Base-by-base conservation (phyloP, 2,329 filamentous ascomycete genomes). In the Cladosporium cucumerinum region DNA sequence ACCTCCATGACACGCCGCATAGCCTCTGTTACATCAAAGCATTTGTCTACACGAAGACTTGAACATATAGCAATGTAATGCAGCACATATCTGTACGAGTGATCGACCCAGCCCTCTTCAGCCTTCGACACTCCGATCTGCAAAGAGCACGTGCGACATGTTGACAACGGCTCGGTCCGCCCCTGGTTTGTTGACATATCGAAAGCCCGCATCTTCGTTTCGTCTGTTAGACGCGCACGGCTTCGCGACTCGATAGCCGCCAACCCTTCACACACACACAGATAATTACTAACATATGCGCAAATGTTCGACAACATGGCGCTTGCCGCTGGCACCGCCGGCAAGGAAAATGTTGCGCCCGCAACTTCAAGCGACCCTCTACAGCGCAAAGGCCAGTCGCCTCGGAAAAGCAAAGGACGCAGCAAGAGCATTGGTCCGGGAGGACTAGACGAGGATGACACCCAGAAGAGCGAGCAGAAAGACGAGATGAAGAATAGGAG, bases 351-450 rank as follows among this genome's bases (percentile, higher is more conserved):
- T 66, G 63, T 75, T 63, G 73, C 72, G 68, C 75, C 76, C 6
- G 54, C 66, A 28, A 69, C 68, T n/a, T 72, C 71, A 30, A 74
- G 72, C 69, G 72, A 74, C 62, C 71, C 72, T 39, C 69, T 73
- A 21, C 69, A 71, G 54, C 69, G 25, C 61, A 76, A 77, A 68
- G 74, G 66, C 28, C 34, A 39, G 11, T 68, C 67, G 14, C 66
- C 66, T 85, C 84, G 71, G 11, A 74, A 70, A 34, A 78, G 79
- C 46, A 94, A 93, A 79, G 91, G 89, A 65, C 88, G 95, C 69
- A 97, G 94, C 79, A 98, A 97, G 82, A 98, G 94, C 79, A 89
- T 99, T 70, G 95, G 95, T 2, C 94, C 95, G 18, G 95, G 94
- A 59, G 93, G 93, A 28, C 79, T 97, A 54, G 93, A 96, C 81